Conservation (phyloP, 2,329 filamentous ascomycete genomes). For the Alternaria gansuensis region DNA sequence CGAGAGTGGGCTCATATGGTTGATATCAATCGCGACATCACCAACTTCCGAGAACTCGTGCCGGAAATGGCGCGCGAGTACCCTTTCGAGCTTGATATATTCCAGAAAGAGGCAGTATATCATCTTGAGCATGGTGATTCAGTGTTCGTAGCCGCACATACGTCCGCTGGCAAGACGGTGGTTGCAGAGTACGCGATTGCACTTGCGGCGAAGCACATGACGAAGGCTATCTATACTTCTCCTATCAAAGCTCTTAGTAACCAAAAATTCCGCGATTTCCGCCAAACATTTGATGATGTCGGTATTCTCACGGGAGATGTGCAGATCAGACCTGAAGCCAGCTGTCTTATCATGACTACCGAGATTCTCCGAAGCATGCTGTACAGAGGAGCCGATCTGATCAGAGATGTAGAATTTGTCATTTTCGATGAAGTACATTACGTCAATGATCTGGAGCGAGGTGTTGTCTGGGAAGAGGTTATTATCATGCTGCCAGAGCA, state of each 20-base stretch:
- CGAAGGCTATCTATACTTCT: conserved; percentile 98
- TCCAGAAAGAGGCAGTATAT: conserved; percentile 98
- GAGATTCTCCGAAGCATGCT: conserved; percentile 98
- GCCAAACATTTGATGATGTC: conserved; percentile 89
- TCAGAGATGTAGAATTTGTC: conserved; percentile 96
- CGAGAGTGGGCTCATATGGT: conserved; percentile 99
- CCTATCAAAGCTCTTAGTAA: conserved; percentile 99
- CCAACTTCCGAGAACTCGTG: conserved; percentile 93
- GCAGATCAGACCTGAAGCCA: conserved; percentile 96
- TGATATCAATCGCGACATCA: conserved; percentile 88
- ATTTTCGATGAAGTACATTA: conserved; percentile 99
- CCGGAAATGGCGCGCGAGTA: conserved; percentile 96
- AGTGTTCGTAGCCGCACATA: conserved; percentile 97
- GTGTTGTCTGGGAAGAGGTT: conserved; percentile 99
- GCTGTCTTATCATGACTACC: conserved; percentile 98
- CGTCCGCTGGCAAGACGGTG: conserved; percentile 96
- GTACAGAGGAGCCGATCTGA: conserved; percentile 93
- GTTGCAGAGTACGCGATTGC: conserved; percentile 98
- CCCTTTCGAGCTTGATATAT: conserved; percentile 97
- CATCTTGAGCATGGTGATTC: conserved; percentile 96
- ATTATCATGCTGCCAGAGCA: conserved; percentile 99
- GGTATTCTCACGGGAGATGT: conserved; percentile 97
- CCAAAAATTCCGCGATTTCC: conserved; percentile 97
- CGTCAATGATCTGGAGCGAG: conserved; percentile 93
- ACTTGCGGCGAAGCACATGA: conserved; percentile 97